Percentiles rank a stretch among this genome's conserved stretches.
Evolutionary conservation across 148 eudicot species (phyloP).

Genomic region (Chenopodium berlandieri): DNA sequence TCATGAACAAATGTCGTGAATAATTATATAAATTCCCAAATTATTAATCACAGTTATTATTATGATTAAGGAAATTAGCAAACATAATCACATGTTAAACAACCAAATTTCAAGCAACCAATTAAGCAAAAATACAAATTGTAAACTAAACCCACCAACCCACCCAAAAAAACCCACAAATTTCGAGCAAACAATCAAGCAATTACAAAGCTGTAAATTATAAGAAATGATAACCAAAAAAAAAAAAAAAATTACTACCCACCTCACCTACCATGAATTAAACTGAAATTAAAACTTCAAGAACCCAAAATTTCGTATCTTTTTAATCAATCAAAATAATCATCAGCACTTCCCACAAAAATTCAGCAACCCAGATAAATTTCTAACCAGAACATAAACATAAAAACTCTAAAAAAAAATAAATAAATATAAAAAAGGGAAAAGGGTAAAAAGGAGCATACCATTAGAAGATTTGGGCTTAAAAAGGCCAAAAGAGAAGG

Average conservation of each 20-base stretch:
- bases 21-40: background rate
- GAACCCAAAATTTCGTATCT: background rate
- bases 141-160: background rate
- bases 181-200: background rate
- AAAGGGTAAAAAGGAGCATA: constrained; percentile 6
- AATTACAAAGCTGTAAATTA: background rate
- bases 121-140: background rate
- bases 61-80: too few relatives aligned
- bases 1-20: background rate
- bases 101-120: background rate
- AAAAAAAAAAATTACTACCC: background rate
- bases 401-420: background rate
- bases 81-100: background rate
- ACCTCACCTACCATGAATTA: background rate
- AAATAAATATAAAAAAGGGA: background rate
- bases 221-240: too few relatives aligned
- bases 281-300: background rate
- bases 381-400: background rate
- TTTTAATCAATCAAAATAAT: background rate
- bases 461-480: constrained; percentile 33
- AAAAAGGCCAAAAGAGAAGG: constrained; percentile 38
- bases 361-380: background rate
- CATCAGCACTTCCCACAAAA: background rate
- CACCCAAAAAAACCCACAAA: background rate
- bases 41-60: too few relatives aligned